Base-by-base conservation (phyloP, 805 yeast genomes). In the Pichia phayaonensis region DNA sequence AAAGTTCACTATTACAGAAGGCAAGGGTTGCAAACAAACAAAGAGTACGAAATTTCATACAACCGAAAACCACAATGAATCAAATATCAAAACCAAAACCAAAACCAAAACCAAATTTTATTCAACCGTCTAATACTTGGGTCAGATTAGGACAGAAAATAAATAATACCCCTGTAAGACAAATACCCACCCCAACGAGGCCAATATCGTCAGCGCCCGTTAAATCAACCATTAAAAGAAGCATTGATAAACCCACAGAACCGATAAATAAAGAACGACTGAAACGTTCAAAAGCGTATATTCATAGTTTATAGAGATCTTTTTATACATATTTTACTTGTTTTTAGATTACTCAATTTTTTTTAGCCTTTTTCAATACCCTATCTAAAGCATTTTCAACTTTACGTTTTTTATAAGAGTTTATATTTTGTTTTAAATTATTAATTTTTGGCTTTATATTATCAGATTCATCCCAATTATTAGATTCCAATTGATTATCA, bases 1-100 rank as follows among this genome's bases (percentile, higher is more conserved):
- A 60, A 47, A 62, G 68, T 46, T 49, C 57, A 2, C 42, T 67
- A 40, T 50, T 67, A 42, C 67, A 66, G 48, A 66, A 58, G 46
- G 70, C 70, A 3, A 59, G 60, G 48, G 57, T 60, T 26, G 66
- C 61, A 40, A 64, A 64, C 48, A 55, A 50, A 40, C 52, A 48
- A 29, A 36, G 57, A 34, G 46, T 48, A 21, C 50, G 54, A 40
- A 41, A 55, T 26, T 55, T 52, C 22, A 34, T 27, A 16, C 45
- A 49, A 20, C n/a, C 42, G 1, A 38, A 41, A 16, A 40, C 15
- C 10, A 12, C 40, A 18, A 20, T 16, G 16, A 39, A 39, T 20
- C 22, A 7, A 20, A 39, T 20, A 20, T 8, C 38, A 4, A 34
- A 34, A 34, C 12, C 38, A n/a, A n/a, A n/a, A n/a, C n/a, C n/a